A percentile compares a stretch with the other conserved stretches of the same genome.
Conservation (phyloP, 768 basidiomycete genomes). For the Obba rivulosa region DNA sequence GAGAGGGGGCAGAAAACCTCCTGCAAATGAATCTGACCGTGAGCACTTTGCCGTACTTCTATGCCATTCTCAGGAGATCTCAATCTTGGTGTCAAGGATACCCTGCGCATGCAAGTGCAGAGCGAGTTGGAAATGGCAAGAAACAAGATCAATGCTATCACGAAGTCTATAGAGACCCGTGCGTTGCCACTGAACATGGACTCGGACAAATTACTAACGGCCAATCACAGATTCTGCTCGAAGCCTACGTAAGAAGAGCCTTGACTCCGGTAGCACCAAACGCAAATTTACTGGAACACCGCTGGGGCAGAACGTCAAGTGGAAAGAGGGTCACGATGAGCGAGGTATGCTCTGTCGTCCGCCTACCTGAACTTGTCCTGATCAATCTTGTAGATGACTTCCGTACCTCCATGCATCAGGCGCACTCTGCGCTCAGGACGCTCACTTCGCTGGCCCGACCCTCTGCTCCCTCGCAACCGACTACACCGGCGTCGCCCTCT, state of each 20-base stretch:
- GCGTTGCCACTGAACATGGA: slow-evolving; percentile 15
- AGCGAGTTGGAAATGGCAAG: slow-evolving; percentile 73
- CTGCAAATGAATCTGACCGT: slow-evolving; percentile 62
- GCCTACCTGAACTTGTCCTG: not conserved
- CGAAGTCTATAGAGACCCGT: slow-evolving; percentile 51
- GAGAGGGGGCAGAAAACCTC: slow-evolving; percentile 89
- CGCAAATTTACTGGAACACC: slow-evolving; percentile 15
- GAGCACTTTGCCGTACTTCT: slow-evolving; percentile 11
- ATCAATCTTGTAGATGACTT: slow-evolving; percentile 53
- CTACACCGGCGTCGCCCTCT: slow-evolving; percentile 30
- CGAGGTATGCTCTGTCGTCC: slow-evolving; percentile 10
- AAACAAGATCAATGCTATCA: slow-evolving; percentile 64
- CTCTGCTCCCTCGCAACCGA: slow-evolving; percentile 24
- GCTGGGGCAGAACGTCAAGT: slow-evolving; percentile 1
- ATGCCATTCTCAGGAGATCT: not conserved
- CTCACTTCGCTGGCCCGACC: slow-evolving; percentile 43
- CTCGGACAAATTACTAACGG: not conserved
- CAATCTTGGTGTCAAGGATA: slow-evolving; percentile 36
- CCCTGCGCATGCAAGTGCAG: slow-evolving; percentile 68
- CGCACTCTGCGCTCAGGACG: slow-evolving; percentile 51
- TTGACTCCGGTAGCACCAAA: slow-evolving; percentile 8
- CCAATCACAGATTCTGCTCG: slow-evolving; percentile 12
- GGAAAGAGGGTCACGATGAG: slow-evolving; percentile 18
- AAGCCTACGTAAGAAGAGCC: slow-evolving; percentile 10
- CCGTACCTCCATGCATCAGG: slow-evolving; percentile 63